phyloP scores from a whole-genome alignment of 1,139 yeast genomes.

The Debaryomyces nepalensis region DNA sequence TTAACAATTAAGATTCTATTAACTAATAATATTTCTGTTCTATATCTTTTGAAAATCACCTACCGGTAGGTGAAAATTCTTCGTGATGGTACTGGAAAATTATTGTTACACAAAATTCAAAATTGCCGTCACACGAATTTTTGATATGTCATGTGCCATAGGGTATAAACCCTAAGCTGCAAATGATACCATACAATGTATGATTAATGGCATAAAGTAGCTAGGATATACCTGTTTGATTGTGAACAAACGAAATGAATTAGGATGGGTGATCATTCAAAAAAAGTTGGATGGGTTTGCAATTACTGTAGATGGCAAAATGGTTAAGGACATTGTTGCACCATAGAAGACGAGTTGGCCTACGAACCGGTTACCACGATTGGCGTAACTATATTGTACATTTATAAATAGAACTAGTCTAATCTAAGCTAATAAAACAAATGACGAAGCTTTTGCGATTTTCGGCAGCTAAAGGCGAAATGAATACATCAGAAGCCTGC shows the following conservation, averaged over 20 bases:
- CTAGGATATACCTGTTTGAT: too few relatives aligned
- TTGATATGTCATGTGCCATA: not conserved
- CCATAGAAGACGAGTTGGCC: too few relatives aligned
- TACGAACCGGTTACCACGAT: too few relatives aligned
- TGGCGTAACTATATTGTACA: constrained; percentile 6
- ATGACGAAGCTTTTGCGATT: constrained; percentile 2
- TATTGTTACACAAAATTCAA: constrained; percentile 8
- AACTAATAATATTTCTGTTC: constrained; percentile 8
- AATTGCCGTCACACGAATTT: not conserved
- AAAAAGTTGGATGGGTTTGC: too few relatives aligned
- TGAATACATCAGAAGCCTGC: not conserved
- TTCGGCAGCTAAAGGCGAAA: not conserved
- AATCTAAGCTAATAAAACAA: constrained; percentile 10
- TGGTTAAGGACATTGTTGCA: too few relatives aligned
- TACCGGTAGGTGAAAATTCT: constrained; percentile 9
- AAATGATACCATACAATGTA: too few relatives aligned
- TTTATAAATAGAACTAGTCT: constrained; percentile 9
- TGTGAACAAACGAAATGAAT: too few relatives aligned
- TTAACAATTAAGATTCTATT: constrained; percentile 10
- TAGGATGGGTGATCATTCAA: too few relatives aligned
- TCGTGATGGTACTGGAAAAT: constrained; percentile 10
- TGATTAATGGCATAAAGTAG: too few relatives aligned
- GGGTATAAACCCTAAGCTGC: constrained; percentile 9
- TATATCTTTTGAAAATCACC: constrained; percentile 3
- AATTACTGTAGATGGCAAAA: not conserved